Percentiles rank a stretch among this genome's conserved stretches.
Evolutionary conservation across 805 yeast species (phyloP).

Genomic region (Cyberlindnera mississippiensis): DNA sequence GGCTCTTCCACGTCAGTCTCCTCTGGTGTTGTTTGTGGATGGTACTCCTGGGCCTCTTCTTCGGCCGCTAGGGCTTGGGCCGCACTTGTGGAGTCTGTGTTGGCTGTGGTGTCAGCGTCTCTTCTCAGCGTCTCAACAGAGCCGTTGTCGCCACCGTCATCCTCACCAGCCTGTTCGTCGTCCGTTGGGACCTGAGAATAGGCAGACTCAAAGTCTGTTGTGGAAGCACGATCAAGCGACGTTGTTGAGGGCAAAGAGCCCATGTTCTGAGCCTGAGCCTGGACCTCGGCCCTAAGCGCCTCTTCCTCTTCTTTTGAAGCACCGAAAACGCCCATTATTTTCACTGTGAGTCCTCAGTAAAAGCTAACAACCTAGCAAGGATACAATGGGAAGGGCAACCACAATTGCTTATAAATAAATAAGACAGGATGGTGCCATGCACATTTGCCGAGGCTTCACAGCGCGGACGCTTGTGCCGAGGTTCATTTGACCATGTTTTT

Average conservation of each 20-base stretch:
- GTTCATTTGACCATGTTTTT: no score
- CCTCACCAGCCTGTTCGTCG: no score
- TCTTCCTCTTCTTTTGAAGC: slow-evolving; percentile 30
- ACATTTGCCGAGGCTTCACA: no score
- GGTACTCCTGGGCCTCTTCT: neutral
- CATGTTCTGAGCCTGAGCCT: neutral
- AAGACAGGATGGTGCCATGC: no score
- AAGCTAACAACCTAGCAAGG: no score
- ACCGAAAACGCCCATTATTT: slow-evolving; percentile 14
- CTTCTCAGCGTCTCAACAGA: slow-evolving; percentile 2
- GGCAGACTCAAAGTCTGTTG: slow-evolving; percentile 26
- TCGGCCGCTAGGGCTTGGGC: neutral
- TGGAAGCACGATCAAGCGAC: slow-evolving; percentile 3
- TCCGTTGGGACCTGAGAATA: slow-evolving; percentile 13
- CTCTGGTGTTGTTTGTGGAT: neutral
- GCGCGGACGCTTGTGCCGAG: no score
- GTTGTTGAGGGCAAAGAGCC: slow-evolving; percentile 4
- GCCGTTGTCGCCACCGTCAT: neutral
- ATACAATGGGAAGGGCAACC: no score
- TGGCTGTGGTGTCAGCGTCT: slow-evolving; percentile 1
- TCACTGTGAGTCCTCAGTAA: no score
- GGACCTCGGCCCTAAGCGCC: slow-evolving; percentile 17
- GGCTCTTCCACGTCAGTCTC: neutral
- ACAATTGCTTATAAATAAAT: no score
- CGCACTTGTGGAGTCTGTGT: neutral